Evolutionary conservation across 2,329 filamentous ascomycete species (phyloP), one percentile per base, ranked within the genome.

Genomic region (Diaporthe citri): DNA sequence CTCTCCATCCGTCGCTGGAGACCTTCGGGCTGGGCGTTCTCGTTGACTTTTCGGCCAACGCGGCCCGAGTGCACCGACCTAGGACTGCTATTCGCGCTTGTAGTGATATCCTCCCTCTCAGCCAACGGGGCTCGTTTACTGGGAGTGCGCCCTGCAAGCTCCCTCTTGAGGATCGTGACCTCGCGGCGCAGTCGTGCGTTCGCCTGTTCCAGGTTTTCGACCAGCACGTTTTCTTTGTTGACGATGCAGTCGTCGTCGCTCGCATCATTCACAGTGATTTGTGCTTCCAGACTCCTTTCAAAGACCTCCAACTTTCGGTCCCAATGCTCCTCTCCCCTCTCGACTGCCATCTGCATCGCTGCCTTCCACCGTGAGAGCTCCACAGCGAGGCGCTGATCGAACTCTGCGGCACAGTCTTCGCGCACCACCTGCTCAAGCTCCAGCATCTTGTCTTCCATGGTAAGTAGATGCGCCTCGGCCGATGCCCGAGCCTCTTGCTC

Each of bases 351-450:
- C 25, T 94, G 93, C 82, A 95, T 90, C 0, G 91, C 93, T 0
- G 89, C 90, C 81, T 96, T 93, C 94, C 95, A 98, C n/a, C 94
- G 88, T 13, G 90, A 89, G 82, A 94, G 90, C 82, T 98, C 95
- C 17, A 92, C 85, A 28, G 92, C 90, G 62, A 98, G 88, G 15
- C 91, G 90, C 75, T 90, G 87, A 80, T 99, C 97, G 86, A 97
- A 97, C 80, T 98, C 97, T 3, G 86, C 88, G 78, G 92, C 96
- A 79, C 96, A 96, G 78, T 98, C 96, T 80, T 98, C 96, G 31
- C 97, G 92, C 41, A 98, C 91, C 8, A 93, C 93, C 79, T 94
- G 92, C 82, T 99, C 97, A 17, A 97, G 86, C 70, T 92, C 90
- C 6, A 91, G 79, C 79, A 92, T 86, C 6, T 89, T 84, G 34